Percentiles rank a stretch among this genome's conserved stretches.
Evolutionary conservation across 2,329 filamentous ascomycete species (phyloP).

Genomic region (Calonectria hongkongensis): DNA sequence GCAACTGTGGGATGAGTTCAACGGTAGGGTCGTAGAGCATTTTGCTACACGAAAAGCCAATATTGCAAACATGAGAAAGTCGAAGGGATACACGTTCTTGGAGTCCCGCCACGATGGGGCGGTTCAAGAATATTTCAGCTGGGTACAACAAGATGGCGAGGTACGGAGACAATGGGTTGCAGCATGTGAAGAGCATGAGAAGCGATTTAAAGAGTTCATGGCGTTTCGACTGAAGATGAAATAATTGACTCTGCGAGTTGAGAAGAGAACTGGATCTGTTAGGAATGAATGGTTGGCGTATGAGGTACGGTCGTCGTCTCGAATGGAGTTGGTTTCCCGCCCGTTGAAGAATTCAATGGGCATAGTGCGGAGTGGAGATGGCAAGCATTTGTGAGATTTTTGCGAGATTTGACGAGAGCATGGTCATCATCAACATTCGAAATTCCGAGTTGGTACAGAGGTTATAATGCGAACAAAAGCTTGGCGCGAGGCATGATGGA

Average conservation of each 20-base stretch:
- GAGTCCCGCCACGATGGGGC: conserved; percentile 65
- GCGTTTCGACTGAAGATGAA: conserved; percentile 67
- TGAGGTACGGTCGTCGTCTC: conserved; percentile 34
- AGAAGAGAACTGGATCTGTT: conserved; percentile 32
- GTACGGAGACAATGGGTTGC: conserved; percentile 77
- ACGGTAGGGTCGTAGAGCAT: conserved; percentile 72
- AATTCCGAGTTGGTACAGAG: conserved; percentile 39
- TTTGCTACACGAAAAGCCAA: conserved; percentile 71
- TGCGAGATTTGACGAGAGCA: conserved; percentile 38
- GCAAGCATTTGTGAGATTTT: conserved; percentile 43
- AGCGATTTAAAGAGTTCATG: conserved; percentile 75
- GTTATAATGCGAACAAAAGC: conserved; percentile 37
- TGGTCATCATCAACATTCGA: conserved; percentile 36
- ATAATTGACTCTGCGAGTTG: conserved; percentile 45
- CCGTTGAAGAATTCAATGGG: conserved; percentile 23
- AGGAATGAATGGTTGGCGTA: neutral
- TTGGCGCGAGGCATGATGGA: conserved; percentile 42
- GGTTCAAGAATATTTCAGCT: conserved; percentile 74
- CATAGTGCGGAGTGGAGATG: conserved; percentile 21
- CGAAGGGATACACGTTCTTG: conserved; percentile 68
- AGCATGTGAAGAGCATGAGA: conserved; percentile 76
- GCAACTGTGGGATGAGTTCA: conserved; percentile 69
- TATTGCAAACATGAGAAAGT: conserved; percentile 61
- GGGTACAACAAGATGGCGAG: conserved; percentile 78
- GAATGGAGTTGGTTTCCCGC: conserved; percentile 31